phyloP scores from a whole-genome alignment of 2,329 filamentous ascomycete genomes.

The Apiospora kogelbergensis region DNA sequence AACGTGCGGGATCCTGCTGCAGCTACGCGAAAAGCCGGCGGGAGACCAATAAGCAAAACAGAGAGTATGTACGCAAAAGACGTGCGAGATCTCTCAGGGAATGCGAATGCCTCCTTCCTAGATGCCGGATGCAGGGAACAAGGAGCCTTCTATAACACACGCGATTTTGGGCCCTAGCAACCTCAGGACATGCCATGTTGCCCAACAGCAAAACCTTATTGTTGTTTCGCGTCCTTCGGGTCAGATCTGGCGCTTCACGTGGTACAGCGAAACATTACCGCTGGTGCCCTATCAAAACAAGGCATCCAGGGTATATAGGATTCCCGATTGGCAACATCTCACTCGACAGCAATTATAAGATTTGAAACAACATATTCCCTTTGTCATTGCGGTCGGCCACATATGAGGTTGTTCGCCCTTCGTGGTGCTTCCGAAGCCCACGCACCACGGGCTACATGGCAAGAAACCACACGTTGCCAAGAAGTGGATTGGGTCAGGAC shows the following conservation, averaged over 20 bases:
- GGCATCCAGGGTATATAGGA: not conserved
- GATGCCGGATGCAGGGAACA: not conserved
- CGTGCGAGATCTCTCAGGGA: not conserved
- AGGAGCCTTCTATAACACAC: not conserved
- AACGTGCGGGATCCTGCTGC: conserved; percentile 1
- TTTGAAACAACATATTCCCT: not conserved
- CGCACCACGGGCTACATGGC: not conserved
- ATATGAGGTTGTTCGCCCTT: not conserved
- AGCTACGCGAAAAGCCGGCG: not conserved
- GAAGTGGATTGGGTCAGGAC: conserved; percentile 1
- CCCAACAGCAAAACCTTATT: conserved; percentile 1
- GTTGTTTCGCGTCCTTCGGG: not conserved
- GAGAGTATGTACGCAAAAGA: not conserved
- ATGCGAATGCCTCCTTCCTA: not conserved
- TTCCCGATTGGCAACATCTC: not conserved
- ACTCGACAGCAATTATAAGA: not conserved
- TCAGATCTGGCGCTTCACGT: not conserved
- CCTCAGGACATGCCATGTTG: not conserved
- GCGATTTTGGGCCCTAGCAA: not conserved
- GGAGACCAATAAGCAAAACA: not conserved
- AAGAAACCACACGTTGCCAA: not conserved
- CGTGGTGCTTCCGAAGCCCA: not conserved
- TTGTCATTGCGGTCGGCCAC: not conserved
- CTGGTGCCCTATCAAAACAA: not conserved
- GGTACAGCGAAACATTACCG: not conserved